These are phyloP conservation scores for Exserohilum rostratum DNA, from an alignment of 2,329 filamentous ascomycete species.

Conservation along the genomic window DNA sequence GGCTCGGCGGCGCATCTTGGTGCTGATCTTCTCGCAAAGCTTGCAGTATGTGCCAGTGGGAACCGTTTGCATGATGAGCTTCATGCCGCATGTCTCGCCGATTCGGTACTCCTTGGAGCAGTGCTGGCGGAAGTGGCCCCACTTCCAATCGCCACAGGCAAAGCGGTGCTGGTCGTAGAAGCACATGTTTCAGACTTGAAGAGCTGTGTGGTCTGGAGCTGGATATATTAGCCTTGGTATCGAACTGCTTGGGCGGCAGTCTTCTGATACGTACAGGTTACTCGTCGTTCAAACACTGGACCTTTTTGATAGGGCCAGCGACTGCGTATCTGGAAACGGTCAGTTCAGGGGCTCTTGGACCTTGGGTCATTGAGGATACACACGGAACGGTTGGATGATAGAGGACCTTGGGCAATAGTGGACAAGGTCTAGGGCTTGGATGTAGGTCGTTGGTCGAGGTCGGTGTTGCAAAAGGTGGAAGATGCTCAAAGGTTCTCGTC, in stretches of 20 bases:
- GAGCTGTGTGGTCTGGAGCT: slow-evolving; percentile 38
- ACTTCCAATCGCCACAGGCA: slow-evolving; percentile 89
- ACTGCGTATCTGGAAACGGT: slow-evolving; percentile 28
- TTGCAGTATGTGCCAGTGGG: slow-evolving; percentile 72
- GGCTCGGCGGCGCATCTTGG: slow-evolving; percentile 75
- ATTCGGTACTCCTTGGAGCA: slow-evolving; percentile 95
- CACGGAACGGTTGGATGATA: slow-evolving; percentile 45
- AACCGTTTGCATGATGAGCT: slow-evolving; percentile 79
- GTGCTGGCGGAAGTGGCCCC: slow-evolving; percentile 90
- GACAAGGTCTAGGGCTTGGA: slow-evolving; percentile 18
- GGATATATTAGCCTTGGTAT: slow-evolving; percentile 37
- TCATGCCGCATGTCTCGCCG: slow-evolving; percentile 94
- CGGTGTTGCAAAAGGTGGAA: slow-evolving; percentile 40
- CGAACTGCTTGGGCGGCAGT: slow-evolving; percentile 38
- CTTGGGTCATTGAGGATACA: slow-evolving; percentile 22
- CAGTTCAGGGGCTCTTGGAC: slow-evolving; percentile 37
- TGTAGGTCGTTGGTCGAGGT: slow-evolving; percentile 32
- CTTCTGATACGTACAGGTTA: slow-evolving; percentile 38
- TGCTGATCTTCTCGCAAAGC: slow-evolving; percentile 86
- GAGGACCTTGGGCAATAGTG: slow-evolving; percentile 15
- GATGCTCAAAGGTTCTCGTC: slow-evolving; percentile 27
- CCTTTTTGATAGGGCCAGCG: slow-evolving; percentile 32
- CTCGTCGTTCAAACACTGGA: slow-evolving; percentile 28
- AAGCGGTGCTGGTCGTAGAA: slow-evolving; percentile 92
- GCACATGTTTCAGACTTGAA: slow-evolving; percentile 70